phyloP scores from a whole-genome alignment of 495 filamentous ascomycete species.

The Aspergillus baeticus region DNA sequence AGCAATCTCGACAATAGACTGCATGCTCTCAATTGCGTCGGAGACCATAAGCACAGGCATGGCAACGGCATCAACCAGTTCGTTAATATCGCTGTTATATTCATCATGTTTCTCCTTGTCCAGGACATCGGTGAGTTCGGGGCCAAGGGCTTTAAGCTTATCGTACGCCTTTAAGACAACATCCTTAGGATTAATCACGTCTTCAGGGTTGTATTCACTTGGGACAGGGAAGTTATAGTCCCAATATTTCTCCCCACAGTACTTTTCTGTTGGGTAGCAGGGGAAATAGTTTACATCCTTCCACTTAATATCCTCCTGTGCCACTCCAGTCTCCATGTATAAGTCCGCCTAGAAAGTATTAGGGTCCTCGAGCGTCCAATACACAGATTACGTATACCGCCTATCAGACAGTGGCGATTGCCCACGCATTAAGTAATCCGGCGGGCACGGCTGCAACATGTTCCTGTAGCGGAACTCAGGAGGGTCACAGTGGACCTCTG shows the following conservation, averaged over 20 bases:
- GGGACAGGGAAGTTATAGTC: constrained; percentile 10
- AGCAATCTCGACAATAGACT: not conserved
- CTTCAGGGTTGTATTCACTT: not conserved
- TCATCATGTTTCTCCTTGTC: not conserved
- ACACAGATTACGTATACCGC: not conserved
- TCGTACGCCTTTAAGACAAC: not conserved
- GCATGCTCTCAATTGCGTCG: constrained; percentile 8
- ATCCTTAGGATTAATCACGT: constrained; percentile 12
- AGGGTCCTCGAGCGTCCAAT: not conserved
- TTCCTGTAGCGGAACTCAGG: not conserved
- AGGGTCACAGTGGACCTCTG: not conserved
- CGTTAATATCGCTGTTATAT: not conserved
- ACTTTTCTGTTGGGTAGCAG: not conserved
- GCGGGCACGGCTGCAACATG: constrained; percentile 1
- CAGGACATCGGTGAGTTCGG: not conserved
- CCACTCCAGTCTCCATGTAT: not conserved
- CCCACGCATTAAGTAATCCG: constrained; percentile 4
- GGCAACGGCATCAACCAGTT: constrained; percentile 4
- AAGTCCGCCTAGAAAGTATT: not conserved
- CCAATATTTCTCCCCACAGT: not conserved
- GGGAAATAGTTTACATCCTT: not conserved
- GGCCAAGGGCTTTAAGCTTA: not conserved
- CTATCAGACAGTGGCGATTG: not conserved
- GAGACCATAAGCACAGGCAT: constrained; percentile 5
- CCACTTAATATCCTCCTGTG: not conserved